phyloP scores from a whole-genome alignment of 768 basidiomycete species.

The Tulasnella sp. region DNA sequence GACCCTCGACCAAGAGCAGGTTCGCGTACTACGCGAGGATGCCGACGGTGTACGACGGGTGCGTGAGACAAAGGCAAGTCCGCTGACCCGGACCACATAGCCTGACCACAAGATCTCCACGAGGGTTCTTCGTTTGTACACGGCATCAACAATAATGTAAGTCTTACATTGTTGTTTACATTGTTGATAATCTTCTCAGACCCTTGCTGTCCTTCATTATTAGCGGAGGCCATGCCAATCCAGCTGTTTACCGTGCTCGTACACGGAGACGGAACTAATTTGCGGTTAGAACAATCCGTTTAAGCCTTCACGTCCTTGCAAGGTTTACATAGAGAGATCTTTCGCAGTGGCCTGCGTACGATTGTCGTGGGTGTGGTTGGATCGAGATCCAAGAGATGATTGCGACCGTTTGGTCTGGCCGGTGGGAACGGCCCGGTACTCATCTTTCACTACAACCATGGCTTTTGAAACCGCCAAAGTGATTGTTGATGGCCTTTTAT shows the following conservation, averaged over 20 bases:
- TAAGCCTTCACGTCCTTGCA: neutral
- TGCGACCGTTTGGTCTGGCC: neutral
- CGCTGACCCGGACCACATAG: neutral
- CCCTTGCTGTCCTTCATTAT: neutral
- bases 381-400: neutral
- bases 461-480: neutral
- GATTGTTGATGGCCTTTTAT: conserved; percentile 5
- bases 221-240: neutral
- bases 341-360: neutral
- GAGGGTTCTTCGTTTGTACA: neutral
- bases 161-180: no score
- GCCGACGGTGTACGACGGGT: neutral
- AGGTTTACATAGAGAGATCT: neutral
- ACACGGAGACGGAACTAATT: neutral
- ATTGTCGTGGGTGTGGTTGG: neutral
- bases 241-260: neutral
- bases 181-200: neutral
- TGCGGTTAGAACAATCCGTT: neutral
- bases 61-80: neutral
- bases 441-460: neutral
- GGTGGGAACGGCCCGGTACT: neutral
- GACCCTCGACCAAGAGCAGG: neutral
- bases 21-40: neutral
- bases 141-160: neutral
- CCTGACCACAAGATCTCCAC: neutral